These are phyloP conservation scores for Penicillium hordei DNA, from an alignment of 2,329 filamentous ascomycete genomes.

Conservation along the genomic window DNA sequence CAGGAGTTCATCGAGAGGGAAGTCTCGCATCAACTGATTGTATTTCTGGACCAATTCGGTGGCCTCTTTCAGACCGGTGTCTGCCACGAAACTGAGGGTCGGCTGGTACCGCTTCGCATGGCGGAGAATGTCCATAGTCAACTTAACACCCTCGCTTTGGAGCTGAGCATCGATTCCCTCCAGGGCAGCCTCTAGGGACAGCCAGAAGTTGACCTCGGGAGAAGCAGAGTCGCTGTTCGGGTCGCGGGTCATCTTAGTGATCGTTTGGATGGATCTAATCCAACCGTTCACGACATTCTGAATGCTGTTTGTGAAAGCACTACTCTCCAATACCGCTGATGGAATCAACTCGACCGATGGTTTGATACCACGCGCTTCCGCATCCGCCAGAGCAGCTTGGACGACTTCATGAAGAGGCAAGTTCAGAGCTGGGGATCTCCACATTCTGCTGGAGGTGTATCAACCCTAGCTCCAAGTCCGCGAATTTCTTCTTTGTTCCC, in stretches of 20 bases:
- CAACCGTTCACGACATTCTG: conserved; percentile 93
- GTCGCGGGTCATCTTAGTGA: conserved; percentile 91
- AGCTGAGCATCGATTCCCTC: conserved; percentile 90
- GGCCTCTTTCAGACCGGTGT: conserved; percentile 93
- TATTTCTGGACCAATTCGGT: conserved; percentile 97
- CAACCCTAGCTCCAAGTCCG: conserved; percentile 86
- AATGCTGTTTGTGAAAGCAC: conserved; percentile 86
- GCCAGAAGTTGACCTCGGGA: conserved; percentile 98
- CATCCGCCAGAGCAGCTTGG: conserved; percentile 78
- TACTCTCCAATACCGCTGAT: conserved; percentile 74
- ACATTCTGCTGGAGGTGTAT: conserved; percentile 95
- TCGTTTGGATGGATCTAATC: conserved; percentile 97
- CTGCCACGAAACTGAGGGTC: conserved; percentile 92
- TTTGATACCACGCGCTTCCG: conserved; percentile 63
- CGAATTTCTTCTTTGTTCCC: conserved; percentile 95
- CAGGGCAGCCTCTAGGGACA: conserved; percentile 92
- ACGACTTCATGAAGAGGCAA: conserved; percentile 87
- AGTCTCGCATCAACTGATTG: conserved; percentile 98
- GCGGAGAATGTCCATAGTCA: conserved; percentile 93
- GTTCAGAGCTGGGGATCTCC: conserved; percentile 90
- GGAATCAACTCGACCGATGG: conserved; percentile 79
- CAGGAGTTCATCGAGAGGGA: conserved; percentile 89
- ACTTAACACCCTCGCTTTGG: conserved; percentile 78
- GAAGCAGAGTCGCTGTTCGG: conserved; percentile 75
- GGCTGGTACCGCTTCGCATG: conserved; percentile 98